These are phyloP conservation scores for Globisporangium polare DNA, from an alignment of 352 stramenopile species.

Conservation along the genomic window DNA sequence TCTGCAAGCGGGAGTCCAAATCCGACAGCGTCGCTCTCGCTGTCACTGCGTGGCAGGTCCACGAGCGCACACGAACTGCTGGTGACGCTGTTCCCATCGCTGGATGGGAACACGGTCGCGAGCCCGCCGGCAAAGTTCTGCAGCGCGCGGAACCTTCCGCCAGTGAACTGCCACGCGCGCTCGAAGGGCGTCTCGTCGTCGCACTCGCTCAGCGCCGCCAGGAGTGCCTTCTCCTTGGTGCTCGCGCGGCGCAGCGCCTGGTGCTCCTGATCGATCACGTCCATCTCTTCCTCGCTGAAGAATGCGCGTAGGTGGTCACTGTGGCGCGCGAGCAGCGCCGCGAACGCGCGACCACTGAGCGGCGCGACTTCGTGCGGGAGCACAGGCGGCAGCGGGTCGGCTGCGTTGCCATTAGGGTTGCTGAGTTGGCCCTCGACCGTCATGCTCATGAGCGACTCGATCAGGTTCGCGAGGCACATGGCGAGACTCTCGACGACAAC, in stretches of 20 bases:
- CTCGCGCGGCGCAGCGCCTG: conserved; percentile 24
- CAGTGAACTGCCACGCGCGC: conserved; percentile 30
- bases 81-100: neutral
- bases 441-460: conserved; percentile 21
- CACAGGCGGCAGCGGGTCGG: conserved; percentile 26
- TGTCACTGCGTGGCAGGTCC: conserved; percentile 21
- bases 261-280: conserved; percentile 33
- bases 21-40: neutral
- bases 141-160: conserved; percentile 38
- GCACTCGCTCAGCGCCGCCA: conserved; percentile 15
- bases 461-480: conserved; percentile 22
- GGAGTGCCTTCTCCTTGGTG: conserved; percentile 24
- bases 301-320: conserved; percentile 16
- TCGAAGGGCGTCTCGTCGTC: conserved; percentile 33
- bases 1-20: conserved; percentile 17
- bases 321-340: conserved; percentile 33
- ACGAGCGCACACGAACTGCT: conserved; percentile 2
- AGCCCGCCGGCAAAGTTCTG: conserved; percentile 58
- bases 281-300: conserved; percentile 32
- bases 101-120: conserved; percentile 34
- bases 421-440: conserved; percentile 16
- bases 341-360: conserved; percentile 46
- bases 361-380: conserved; percentile 46
- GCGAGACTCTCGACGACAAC: conserved; percentile 22
- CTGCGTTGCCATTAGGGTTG: neutral